phyloP scores from a whole-genome alignment of 768 basidiomycete species.

The Phylloporus sp. region DNA sequence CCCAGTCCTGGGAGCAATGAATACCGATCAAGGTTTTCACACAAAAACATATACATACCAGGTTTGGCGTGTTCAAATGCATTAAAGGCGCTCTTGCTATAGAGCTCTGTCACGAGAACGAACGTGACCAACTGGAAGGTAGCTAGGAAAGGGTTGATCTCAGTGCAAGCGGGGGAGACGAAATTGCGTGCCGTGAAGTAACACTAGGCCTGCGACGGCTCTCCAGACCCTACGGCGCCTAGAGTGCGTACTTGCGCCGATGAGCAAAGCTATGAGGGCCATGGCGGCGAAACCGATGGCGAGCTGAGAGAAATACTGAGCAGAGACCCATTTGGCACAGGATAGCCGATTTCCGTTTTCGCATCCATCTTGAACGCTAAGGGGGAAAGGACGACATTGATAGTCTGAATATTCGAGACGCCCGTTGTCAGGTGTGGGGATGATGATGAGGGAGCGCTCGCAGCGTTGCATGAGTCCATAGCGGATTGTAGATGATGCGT shows the following conservation, averaged over 20 bases:
- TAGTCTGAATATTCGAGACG: slow-evolving; percentile 49
- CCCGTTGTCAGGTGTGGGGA: slow-evolving; percentile 43
- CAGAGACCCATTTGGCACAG: slow-evolving; percentile 68
- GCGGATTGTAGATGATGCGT: slow-evolving; percentile 43
- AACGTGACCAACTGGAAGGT: slow-evolving; percentile 58
- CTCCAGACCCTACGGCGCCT: slow-evolving; percentile 73
- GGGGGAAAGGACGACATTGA: slow-evolving; percentile 64
- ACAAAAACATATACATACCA: slow-evolving; percentile 40
- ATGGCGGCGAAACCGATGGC: slow-evolving; percentile 59
- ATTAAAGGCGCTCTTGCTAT: slow-evolving; percentile 40
- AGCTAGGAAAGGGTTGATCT: slow-evolving; percentile 34
- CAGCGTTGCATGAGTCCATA: slow-evolving; percentile 61
- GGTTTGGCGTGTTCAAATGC: slow-evolving; percentile 54
- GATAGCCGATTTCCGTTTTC: slow-evolving; percentile 51
- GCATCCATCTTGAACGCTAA: slow-evolving; percentile 42
- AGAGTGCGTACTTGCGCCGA: slow-evolving; percentile 71
- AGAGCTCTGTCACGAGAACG: slow-evolving; percentile 57
- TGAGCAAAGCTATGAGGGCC: slow-evolving; percentile 51
- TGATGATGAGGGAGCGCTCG: slow-evolving; percentile 42
- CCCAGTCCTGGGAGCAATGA: slow-evolving; percentile 44
- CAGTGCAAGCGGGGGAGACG: neutral
- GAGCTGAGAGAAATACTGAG: slow-evolving; percentile 60
- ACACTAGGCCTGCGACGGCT: slow-evolving; percentile 59
- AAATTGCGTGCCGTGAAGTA: slow-evolving; percentile 49
- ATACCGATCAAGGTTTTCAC: neutral